These are phyloP conservation scores for Rutstroemia sp. DNA, from an alignment of 2,329 filamentous ascomycete genomes.

Conservation along the genomic window DNA sequence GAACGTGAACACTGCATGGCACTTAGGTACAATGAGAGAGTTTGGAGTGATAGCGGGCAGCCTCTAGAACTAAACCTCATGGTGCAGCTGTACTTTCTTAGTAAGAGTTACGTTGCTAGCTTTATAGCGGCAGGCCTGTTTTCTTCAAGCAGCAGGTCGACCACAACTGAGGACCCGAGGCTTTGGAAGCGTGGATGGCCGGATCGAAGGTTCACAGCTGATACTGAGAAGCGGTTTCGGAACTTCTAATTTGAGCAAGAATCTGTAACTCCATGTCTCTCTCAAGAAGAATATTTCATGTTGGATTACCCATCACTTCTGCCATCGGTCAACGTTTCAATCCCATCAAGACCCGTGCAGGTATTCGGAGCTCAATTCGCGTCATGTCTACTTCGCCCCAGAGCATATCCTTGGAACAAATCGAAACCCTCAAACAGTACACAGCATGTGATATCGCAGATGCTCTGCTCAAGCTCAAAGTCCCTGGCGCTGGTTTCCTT, in stretches of 20 bases:
- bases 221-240: too few species aligned
- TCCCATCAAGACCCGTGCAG: neutral
- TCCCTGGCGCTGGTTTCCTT: conserved; percentile 59
- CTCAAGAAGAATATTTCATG: too few species aligned
- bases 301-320: neutral
- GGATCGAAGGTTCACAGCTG: neutral
- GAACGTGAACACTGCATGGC: too few species aligned
- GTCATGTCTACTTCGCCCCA: conserved; percentile 1
- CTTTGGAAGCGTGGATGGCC: neutral
- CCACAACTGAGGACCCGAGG: neutral
- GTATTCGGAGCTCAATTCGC: neutral
- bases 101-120: too few species aligned
- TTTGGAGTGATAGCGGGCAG: too few species aligned
- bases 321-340: neutral
- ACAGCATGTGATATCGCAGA: conserved; percentile 59
- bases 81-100: too few species aligned
- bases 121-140: neutral
- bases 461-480: conserved; percentile 61
- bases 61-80: too few species aligned
- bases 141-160: neutral
- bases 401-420: conserved; percentile 4
- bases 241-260: too few species aligned
- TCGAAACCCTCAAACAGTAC: conserved; percentile 28
- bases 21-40: too few species aligned
- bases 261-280: too few species aligned